Conservation (phyloP, 2,329 filamentous ascomycete genomes). For the Aspergillus ustus region DNA sequence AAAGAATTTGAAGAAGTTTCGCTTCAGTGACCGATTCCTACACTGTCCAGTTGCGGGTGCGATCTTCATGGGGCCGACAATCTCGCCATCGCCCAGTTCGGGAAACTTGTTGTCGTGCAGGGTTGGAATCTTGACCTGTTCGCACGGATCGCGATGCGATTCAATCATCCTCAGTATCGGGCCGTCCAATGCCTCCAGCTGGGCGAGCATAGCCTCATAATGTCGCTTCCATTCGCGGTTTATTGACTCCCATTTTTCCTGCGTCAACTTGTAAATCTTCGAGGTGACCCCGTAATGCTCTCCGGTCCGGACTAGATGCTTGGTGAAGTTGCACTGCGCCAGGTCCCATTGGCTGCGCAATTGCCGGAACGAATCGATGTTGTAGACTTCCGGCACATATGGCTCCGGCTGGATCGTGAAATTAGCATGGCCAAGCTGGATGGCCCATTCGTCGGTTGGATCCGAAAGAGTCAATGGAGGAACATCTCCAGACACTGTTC, state of each 20-base stretch:
- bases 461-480: conserved; percentile 68
- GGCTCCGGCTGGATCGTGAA: conserved; percentile 85
- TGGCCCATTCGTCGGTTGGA: conserved; percentile 77
- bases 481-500: conserved; percentile 52
- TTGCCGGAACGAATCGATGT: conserved; percentile 64
- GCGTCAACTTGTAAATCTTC: conserved; percentile 82
- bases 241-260: conserved; percentile 85
- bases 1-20: conserved; percentile 50
- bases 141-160: conserved; percentile 52
- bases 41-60: conserved; percentile 51
- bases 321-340: conserved; percentile 84
- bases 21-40: conserved; percentile 46
- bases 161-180: conserved; percentile 44
- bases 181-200: conserved; percentile 44
- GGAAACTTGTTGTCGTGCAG: conserved; percentile 76
- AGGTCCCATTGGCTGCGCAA: conserved; percentile 80
- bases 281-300: conserved; percentile 92
- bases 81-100: conserved; percentile 84
- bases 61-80: conserved; percentile 86
- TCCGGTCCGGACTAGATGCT: conserved; percentile 82
- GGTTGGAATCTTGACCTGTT: conserved; percentile 51
- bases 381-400: conserved; percentile 69
- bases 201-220: conserved; percentile 67
- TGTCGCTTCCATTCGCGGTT: conserved; percentile 74
- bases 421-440: conserved; percentile 87